phyloP scores from a whole-genome alignment of 1,284 basidiomycete species.

The Ustilago curta region DNA sequence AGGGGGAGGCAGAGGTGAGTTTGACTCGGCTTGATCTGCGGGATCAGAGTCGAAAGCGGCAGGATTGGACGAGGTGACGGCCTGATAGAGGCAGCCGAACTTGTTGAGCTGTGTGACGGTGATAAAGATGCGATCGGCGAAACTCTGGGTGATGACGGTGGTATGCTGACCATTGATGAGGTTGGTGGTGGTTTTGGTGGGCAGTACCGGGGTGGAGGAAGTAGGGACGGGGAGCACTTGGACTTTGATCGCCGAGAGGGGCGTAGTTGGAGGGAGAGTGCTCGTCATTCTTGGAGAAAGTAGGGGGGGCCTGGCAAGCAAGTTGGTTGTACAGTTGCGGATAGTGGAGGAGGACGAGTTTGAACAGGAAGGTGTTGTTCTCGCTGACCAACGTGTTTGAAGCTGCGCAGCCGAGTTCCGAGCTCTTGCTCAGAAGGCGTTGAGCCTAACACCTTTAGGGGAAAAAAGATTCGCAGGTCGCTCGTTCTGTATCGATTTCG shows the following conservation, averaged over 20 bases:
- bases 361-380: constrained; percentile 10
- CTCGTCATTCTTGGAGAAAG: constrained; percentile 9
- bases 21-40: neutral
- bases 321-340: too few species aligned
- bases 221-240: constrained; percentile 1
- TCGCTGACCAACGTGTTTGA: constrained; percentile 1
- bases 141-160: constrained; percentile 45
- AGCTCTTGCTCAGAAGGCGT: neutral
- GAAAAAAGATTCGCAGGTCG: neutral
- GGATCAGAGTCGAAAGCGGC: neutral
- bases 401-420: constrained; percentile 5
- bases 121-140: constrained; percentile 53
- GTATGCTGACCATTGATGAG: constrained; percentile 25
- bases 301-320: neutral
- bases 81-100: constrained; percentile 52
- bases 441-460: neutral
- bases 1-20: constrained; percentile 72
- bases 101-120: constrained; percentile 54
- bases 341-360: too few species aligned
- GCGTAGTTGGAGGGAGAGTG: neutral
- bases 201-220: constrained; percentile 15
- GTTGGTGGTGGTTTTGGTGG: constrained; percentile 11
- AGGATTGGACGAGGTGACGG: constrained; percentile 13
- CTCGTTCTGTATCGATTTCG: neutral
- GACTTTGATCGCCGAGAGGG: constrained; percentile 4